These are phyloP conservation scores for Trichoderma atroviride DNA, from an alignment of 2,329 filamentous ascomycete genomes.

Conservation along the genomic window DNA sequence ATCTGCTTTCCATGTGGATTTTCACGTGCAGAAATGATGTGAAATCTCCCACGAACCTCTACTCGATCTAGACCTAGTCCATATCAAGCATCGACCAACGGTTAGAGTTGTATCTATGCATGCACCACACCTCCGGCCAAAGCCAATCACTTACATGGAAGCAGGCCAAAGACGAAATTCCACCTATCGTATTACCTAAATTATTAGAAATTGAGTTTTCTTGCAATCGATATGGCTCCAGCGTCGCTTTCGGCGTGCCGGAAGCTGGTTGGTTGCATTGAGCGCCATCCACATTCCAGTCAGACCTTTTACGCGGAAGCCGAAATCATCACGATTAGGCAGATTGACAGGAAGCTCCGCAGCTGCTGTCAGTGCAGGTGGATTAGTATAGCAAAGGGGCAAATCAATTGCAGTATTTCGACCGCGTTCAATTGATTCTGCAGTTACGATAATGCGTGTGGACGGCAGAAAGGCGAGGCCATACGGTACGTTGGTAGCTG, in stretches of 20 bases:
- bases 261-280: conserved; percentile 5
- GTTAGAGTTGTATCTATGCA: neutral
- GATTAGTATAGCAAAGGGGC: neutral
- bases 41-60: neutral
- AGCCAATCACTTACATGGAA: neutral
- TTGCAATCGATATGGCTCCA: neutral
- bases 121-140: neutral
- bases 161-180: neutral
- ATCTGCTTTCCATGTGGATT: neutral
- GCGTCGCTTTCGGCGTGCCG: conserved; percentile 5
- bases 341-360: neutral
- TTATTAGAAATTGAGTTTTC: neutral
- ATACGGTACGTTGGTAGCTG: neutral
- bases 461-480: neutral
- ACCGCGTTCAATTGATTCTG: neutral
- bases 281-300: conserved; percentile 19
- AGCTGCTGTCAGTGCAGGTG: neutral
- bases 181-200: neutral
- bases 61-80: neutral
- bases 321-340: conserved; percentile 11
- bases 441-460: neutral
- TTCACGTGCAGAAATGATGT: neutral
- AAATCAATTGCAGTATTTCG: no score
- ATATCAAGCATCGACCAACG: neutral
- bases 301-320: neutral